phyloP scores from a whole-genome alignment of 495 filamentous ascomycete genomes.

The Lindgomyces ingoldianus region DNA sequence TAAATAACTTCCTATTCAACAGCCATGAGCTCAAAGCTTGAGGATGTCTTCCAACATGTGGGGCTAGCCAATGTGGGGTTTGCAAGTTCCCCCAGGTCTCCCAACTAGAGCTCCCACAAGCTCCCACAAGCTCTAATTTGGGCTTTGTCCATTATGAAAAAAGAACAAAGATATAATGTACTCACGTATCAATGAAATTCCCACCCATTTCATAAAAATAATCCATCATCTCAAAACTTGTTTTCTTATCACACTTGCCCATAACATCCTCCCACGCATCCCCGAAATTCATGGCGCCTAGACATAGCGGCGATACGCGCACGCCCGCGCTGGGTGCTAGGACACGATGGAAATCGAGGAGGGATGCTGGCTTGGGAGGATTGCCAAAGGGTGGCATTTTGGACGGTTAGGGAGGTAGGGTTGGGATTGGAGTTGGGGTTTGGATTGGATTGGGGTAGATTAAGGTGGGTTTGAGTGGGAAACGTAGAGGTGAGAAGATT shows the following conservation, averaged over 20 bases:
- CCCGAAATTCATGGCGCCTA: constrained; percentile 67
- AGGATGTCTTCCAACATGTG: not conserved
- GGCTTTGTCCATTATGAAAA: not conserved
- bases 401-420: not conserved
- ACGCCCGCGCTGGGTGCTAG: constrained; percentile 61
- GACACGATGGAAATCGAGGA: constrained; percentile 42
- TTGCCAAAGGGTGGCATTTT: not conserved
- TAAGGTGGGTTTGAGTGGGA: not conserved
- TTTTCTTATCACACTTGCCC: constrained; percentile 63
- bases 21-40: not conserved
- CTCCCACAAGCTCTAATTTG: not conserved
- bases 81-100: too few relatives aligned
- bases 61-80: not conserved
- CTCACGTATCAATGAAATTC: constrained; percentile 79
- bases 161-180: constrained; percentile 28
- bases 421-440: not conserved
- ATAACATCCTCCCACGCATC: constrained; percentile 53
- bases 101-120: not conserved
- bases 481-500: not conserved
- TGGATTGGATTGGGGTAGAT: not conserved
- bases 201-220: constrained; percentile 66
- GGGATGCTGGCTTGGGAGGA: constrained; percentile 12
- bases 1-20: not conserved
- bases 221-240: constrained; percentile 64
- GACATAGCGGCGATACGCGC: constrained; percentile 59